A percentile compares a stretch with the other conserved stretches of the same genome.
phyloP scores from a whole-genome alignment of 768 basidiomycete genomes.

The Suillus weaverae region DNA sequence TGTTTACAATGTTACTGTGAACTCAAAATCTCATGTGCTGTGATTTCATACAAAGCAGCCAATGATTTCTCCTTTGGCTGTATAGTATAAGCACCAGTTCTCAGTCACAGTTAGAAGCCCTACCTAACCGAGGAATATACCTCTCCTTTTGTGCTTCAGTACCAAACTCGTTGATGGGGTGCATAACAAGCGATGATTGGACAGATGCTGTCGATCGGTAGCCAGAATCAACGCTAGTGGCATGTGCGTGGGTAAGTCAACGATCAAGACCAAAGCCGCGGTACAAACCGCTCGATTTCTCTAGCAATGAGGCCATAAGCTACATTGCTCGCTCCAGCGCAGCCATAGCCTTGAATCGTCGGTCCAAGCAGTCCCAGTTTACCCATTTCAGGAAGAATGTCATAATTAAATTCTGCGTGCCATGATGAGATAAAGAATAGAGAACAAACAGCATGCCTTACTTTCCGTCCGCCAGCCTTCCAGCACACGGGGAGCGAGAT shows the following conservation, averaged over 20 bases:
- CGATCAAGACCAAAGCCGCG: background rate
- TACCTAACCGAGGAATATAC: slow-evolving; percentile 83
- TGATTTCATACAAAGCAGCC: slow-evolving; percentile 82
- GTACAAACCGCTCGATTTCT: slow-evolving; percentile 81
- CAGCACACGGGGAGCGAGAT: slow-evolving; percentile 83
- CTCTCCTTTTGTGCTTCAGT: slow-evolving; percentile 87
- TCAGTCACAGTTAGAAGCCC: slow-evolving; percentile 12
- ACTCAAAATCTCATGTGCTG: background rate
- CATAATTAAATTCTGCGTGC: slow-evolving; percentile 67
- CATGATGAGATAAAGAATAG: background rate
- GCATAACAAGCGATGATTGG: slow-evolving; percentile 96
- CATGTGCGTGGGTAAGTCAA: background rate
- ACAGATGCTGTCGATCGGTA: slow-evolving; percentile 95
- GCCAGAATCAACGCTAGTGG: slow-evolving; percentile 91
- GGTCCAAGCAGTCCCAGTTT: slow-evolving; percentile 87
- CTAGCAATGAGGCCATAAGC: slow-evolving; percentile 93
- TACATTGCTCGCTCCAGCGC: slow-evolving; percentile 88
- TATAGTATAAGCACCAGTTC: slow-evolving; percentile 11
- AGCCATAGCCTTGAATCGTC: slow-evolving; percentile 91
- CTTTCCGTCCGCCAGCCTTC: slow-evolving; percentile 88
- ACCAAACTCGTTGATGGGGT: slow-evolving; percentile 88
- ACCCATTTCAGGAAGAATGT: slow-evolving; percentile 89
- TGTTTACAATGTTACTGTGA: slow-evolving; percentile 29
- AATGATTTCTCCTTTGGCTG: slow-evolving; percentile 81
- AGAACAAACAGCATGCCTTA: slow-evolving; percentile 28